Conservation (phyloP, 2,329 filamentous ascomycete genomes). For the Fusarium citri region DNA sequence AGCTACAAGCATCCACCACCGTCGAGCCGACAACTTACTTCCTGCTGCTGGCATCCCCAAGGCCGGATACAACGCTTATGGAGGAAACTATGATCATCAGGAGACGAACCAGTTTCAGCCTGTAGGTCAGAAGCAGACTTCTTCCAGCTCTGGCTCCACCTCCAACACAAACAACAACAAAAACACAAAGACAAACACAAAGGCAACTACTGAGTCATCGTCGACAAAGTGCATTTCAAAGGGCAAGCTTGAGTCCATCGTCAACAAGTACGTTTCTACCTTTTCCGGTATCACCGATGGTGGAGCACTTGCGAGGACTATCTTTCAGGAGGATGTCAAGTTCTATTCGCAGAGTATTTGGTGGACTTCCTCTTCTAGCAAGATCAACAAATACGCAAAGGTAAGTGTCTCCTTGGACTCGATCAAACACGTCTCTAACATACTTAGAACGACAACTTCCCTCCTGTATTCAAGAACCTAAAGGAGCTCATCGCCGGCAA, state of each 20-base stretch:
- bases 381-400: slow-evolving; percentile 32
- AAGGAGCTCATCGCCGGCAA: slow-evolving; percentile 31
- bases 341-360: slow-evolving; percentile 38
- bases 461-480: slow-evolving; percentile 27
- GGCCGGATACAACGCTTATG: slow-evolving; percentile 25
- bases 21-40: slow-evolving; percentile 14
- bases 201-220: not conserved
- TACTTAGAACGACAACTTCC: slow-evolving; percentile 31
- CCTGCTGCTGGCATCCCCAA: slow-evolving; percentile 24
- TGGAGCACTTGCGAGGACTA: slow-evolving; percentile 16
- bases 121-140: slow-evolving; percentile 21
- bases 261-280: slow-evolving; percentile 37
- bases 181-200: not conserved
- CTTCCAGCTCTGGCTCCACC: not conserved
- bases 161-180: not conserved
- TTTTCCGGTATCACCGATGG: slow-evolving; percentile 37
- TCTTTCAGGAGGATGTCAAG: slow-evolving; percentile 30
- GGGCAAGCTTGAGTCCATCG: slow-evolving; percentile 24
- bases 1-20: slow-evolving; percentile 19
- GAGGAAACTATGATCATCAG: slow-evolving; percentile 33
- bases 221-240: slow-evolving; percentile 19
- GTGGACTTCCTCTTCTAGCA: slow-evolving; percentile 29
- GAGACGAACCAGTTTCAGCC: slow-evolving; percentile 29
- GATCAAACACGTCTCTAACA: not conserved
- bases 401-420: not conserved